Evolutionary conservation across 768 basidiomycete species (phyloP).

Genomic region (Pluteus cervinus): DNA sequence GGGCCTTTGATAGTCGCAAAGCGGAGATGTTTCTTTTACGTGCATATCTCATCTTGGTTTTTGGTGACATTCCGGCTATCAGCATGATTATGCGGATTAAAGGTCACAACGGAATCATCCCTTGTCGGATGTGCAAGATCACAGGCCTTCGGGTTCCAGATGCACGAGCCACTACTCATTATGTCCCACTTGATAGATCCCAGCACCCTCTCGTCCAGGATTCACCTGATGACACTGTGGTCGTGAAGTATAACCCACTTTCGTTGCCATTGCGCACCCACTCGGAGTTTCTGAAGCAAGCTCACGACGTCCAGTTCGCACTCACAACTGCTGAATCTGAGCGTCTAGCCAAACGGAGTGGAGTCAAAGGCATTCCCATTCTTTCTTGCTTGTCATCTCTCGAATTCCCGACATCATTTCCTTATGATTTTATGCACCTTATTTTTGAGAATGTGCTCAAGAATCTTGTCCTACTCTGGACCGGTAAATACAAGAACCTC

Average conservation of each 20-base stretch:
- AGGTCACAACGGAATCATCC: slow-evolving; percentile 27
- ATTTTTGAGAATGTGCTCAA: slow-evolving; percentile 9
- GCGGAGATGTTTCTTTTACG: too few species aligned
- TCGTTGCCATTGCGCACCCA: slow-evolving; percentile 22
- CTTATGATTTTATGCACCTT: slow-evolving; percentile 14
- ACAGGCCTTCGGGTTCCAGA: slow-evolving; percentile 9
- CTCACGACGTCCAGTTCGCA: too few species aligned
- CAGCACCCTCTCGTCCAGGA: slow-evolving; percentile 10
- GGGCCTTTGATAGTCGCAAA: too few species aligned
- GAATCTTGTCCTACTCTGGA: slow-evolving; percentile 13
- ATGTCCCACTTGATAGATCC: slow-evolving; percentile 17
- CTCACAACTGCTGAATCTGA: slow-evolving; percentile 11
- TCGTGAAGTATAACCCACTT: slow-evolving; percentile 10
- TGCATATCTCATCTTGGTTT: too few species aligned
- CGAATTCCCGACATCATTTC: slow-evolving; percentile 5
- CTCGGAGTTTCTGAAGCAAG: slow-evolving; percentile 3
- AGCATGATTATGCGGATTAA: too few species aligned
- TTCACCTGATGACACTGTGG: background rate
- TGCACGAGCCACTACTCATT: slow-evolving; percentile 10
- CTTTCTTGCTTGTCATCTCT: slow-evolving; percentile 7
- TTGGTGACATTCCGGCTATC: too few species aligned
- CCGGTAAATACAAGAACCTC: slow-evolving; percentile 11
- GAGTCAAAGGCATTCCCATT: slow-evolving; percentile 23
- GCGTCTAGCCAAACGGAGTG: slow-evolving; percentile 14
- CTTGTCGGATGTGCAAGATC: slow-evolving; percentile 25